phyloP scores from a whole-genome alignment of 257 asterid genomes.

The Petunia secreta region DNA sequence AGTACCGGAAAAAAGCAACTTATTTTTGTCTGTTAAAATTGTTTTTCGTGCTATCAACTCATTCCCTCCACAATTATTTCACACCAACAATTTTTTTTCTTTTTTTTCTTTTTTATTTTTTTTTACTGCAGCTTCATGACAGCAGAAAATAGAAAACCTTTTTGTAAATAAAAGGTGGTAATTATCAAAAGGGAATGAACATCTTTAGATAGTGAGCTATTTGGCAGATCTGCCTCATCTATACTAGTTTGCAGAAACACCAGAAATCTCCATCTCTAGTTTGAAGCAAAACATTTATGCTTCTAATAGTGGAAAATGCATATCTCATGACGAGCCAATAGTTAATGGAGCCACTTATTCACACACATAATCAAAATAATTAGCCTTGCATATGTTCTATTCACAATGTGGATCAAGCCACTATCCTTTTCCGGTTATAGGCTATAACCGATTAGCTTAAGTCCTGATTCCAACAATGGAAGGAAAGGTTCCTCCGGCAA shows the following conservation, averaged over 20 bases:
- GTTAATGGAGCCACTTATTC: too few relatives aligned
- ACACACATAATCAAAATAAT: too few relatives aligned
- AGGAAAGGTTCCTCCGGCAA: too few relatives aligned
- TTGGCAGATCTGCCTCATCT: background rate
- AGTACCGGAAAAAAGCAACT: background rate
- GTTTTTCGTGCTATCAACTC: background rate
- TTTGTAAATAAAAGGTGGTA: background rate
- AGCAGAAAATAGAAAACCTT: background rate
- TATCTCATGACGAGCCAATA: background rate
- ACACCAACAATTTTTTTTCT: background rate
- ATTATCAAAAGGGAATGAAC: background rate
- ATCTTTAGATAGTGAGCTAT: background rate
- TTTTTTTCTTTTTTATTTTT: background rate
- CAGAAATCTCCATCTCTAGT: background rate
- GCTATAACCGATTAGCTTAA: too few relatives aligned
- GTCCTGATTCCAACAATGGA: too few relatives aligned
- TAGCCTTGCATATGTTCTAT: too few relatives aligned
- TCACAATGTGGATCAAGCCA: too few relatives aligned
- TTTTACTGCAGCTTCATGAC: slow-evolving; percentile 1
- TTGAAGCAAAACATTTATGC: background rate
- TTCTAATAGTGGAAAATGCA: background rate
- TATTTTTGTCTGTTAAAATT: background rate
- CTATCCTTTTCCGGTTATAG: too few relatives aligned
- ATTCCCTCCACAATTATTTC: too few relatives aligned
- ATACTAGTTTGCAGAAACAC: background rate